Conservation (phyloP, 2,329 filamentous ascomycete genomes). For the Ilyonectria robusta region DNA sequence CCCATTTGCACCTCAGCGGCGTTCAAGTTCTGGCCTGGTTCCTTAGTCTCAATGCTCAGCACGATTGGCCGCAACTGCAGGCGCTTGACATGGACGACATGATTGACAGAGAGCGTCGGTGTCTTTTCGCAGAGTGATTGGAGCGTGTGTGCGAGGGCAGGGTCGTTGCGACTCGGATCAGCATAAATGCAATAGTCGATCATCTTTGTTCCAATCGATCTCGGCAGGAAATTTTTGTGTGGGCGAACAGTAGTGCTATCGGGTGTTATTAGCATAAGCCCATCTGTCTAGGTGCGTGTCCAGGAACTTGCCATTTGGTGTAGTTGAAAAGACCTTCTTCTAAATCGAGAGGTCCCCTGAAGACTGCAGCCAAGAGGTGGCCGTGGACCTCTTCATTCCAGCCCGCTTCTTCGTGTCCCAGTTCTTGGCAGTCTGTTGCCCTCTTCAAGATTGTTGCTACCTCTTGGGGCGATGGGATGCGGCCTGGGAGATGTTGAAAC, state of each 20-base stretch:
- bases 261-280: not conserved
- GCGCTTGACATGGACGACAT: slow-evolving; percentile 8
- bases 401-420: not conserved
- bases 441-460: not conserved
- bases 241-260: slow-evolving; percentile 2
- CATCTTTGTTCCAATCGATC: slow-evolving; percentile 9
- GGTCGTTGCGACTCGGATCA: not conserved
- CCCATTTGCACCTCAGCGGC: slow-evolving; percentile 19
- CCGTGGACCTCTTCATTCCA: slow-evolving; percentile 3
- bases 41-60: slow-evolving; percentile 18
- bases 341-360: not conserved
- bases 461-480: slow-evolving; percentile 5
- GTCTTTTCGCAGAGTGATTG: not conserved
- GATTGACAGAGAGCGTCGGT: slow-evolving; percentile 15
- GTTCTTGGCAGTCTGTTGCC: not conserved
- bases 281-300: not conserved
- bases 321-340: not conserved
- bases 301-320: not conserved
- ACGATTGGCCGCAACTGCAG: not conserved
- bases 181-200: slow-evolving; percentile 2
- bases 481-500: slow-evolving; percentile 4
- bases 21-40: slow-evolving; percentile 10
- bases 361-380: slow-evolving; percentile 4
- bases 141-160: not conserved
- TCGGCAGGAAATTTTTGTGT: not conserved